phyloP scores from a whole-genome alignment of 108 stramenopile genomes.

The Nannochloropsis gaditana region DNA sequence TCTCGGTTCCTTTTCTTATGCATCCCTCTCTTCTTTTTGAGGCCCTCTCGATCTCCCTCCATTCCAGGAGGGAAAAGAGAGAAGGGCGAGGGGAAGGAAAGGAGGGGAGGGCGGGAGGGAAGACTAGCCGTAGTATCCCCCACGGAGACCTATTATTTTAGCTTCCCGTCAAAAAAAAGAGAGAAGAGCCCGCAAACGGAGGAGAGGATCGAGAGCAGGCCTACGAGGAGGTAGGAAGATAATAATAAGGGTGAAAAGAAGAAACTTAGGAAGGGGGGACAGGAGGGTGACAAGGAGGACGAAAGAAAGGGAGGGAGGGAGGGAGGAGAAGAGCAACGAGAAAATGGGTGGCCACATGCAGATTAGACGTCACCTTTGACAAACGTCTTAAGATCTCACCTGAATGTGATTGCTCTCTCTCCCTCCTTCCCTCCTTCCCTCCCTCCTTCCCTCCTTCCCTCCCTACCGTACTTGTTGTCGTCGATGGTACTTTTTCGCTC shows the following conservation, averaged over 20 bases:
- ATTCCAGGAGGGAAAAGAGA: background rate
- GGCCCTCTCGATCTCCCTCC: too few relatives aligned
- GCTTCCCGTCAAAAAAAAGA: too few relatives aligned
- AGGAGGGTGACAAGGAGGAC: background rate
- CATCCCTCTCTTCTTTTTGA: background rate
- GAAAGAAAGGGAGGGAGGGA: background rate
- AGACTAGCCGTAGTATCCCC: too few relatives aligned
- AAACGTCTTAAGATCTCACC: background rate
- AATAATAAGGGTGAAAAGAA: background rate
- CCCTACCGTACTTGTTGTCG: background rate
- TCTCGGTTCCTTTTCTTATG: background rate
- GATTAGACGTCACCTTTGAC: background rate
- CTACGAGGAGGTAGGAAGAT: background rate
- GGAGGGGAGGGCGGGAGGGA: background rate
- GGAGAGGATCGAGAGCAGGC: background rate
- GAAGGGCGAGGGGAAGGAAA: background rate
- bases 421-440: background rate
- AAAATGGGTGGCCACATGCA: background rate
- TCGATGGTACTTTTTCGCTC: background rate
- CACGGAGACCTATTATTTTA: too few relatives aligned
- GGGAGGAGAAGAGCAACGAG: background rate
- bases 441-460: too few relatives aligned
- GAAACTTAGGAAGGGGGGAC: background rate
- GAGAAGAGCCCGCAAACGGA: too few relatives aligned
- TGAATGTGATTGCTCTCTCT: background rate